Base-by-base conservation (phyloP, 2,329 filamentous ascomycete genomes). In the Microcyclosporella mali region DNA sequence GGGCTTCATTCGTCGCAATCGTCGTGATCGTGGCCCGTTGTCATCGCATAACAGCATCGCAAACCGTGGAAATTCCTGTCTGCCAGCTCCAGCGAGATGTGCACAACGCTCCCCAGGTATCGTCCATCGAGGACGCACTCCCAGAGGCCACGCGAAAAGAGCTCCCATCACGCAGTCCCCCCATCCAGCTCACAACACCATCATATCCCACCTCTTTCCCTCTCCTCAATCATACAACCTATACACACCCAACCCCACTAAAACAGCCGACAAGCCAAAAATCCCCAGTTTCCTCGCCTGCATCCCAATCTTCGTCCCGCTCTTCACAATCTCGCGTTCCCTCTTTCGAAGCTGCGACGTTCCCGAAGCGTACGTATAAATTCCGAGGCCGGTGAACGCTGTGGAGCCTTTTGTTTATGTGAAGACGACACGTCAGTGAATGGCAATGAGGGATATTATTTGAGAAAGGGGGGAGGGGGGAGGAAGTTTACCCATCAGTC, bases 231-330 rank as follows among this genome's bases (percentile, higher is more conserved):
- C 51, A 29, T 41, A 40, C 59, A 62, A 63, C 60, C 65, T 60
- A 63, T 71, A 73, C 18, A 67, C 56, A 2, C 70, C 70, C 56
- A 71, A 31, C 2, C 66, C 69, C 6, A 71, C 65, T 56, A 72
- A 55, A 4, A 58, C 56, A 1, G 60, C 60, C 27, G 65, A 64
- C 32, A 67, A 61, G 19, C 58, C 63, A 15, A 66, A 67, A 12
- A 73, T 65, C 3, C 65, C 66, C 3, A 60, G 57, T 48, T 62
- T 56, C 30, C 70, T 51, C 37, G 63, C 63, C 4, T 55, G 53
- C 58, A 73, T 62, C 6, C 68, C 66, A 37, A 71, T 66, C 42
- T 62, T 55, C 38, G 62, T 65, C 27, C 64, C 66, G 49, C 62
- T 67, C 37, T 62, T 61, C 29, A 66, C 40, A 38, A 72, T 71